Conservation (phyloP, 2,329 filamentous ascomycete genomes). For the Pseudocercospora musae region DNA sequence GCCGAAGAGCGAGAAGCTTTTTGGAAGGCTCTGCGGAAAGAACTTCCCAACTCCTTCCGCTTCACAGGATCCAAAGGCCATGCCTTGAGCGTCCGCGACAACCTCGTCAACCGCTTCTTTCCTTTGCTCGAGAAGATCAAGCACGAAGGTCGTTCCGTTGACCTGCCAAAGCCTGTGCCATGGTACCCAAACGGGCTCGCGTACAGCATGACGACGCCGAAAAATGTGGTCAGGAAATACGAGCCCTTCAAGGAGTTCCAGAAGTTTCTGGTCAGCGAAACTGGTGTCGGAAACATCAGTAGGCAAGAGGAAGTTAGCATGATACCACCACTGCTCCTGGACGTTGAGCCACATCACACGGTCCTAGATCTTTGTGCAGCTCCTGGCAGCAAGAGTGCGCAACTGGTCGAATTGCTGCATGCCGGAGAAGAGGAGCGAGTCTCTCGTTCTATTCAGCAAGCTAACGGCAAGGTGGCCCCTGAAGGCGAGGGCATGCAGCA, state of each 20-base stretch:
- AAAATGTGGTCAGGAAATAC: constrained; percentile 91
- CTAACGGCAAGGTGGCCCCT: constrained; percentile 34
- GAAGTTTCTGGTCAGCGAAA: constrained; percentile 96
- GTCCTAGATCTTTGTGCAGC: constrained; percentile 95
- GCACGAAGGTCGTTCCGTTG: constrained; percentile 75
- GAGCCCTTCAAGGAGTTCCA: constrained; percentile 93
- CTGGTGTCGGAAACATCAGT: constrained; percentile 94
- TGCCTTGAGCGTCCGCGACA: constrained; percentile 85
- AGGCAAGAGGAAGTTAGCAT: constrained; percentile 97
- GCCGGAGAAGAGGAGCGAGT: constrained; percentile 86
- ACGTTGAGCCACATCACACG: constrained; percentile 84
- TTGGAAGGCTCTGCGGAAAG: constrained; percentile 77
- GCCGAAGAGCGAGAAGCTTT: constrained; percentile 71
- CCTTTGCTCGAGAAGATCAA: constrained; percentile 84
- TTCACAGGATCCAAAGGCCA: constrained; percentile 96
- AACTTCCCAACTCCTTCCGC: constrained; percentile 94
- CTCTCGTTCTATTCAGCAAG: constrained; percentile 63
- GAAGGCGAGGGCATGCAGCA: constrained; percentile 15
- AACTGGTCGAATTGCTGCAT: constrained; percentile 92
- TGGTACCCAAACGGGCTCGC: constrained; percentile 96
- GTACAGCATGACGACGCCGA: constrained; percentile 97
- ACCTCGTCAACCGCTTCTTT: constrained; percentile 83
- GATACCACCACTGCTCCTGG: constrained; percentile 93
- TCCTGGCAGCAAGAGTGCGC: constrained; percentile 93
- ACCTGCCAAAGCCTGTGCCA: constrained; percentile 74